Percentiles rank a stretch among this genome's conserved stretches.
Evolutionary conservation across 163 green algal genomes (phyloP).

Genomic region (Chlamydomonas reinhardtii): DNA sequence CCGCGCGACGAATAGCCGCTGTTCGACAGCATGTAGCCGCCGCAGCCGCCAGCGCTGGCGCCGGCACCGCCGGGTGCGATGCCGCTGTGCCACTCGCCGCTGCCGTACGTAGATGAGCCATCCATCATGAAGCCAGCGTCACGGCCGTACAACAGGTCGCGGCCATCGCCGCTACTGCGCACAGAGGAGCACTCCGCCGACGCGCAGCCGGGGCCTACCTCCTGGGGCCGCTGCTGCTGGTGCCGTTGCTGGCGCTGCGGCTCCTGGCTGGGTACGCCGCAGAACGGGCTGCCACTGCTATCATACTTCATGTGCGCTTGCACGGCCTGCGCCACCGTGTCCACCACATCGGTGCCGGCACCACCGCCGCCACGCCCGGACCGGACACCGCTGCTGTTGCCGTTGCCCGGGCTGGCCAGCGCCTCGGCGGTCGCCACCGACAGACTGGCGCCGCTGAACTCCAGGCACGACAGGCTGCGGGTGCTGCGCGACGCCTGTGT

Average conservation of each 20-base stretch:
- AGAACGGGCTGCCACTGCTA: no score
- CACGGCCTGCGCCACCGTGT: no score
- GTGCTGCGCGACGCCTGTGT: not conserved
- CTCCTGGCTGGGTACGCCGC: no score
- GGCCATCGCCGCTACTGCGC: no score
- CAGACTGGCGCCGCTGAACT: slow-evolving; percentile 15
- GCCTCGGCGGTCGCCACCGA: not conserved
- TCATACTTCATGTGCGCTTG: no score
- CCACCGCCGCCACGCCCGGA: not conserved
- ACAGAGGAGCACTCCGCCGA: no score
- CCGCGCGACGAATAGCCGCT: not conserved
- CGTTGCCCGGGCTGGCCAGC: not conserved
- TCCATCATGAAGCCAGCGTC: no score
- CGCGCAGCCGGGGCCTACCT: no score
- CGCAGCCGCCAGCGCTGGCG: not conserved
- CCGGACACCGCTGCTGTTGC: not conserved
- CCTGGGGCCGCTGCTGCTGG: no score
- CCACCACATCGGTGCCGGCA: not conserved
- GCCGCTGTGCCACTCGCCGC: not conserved
- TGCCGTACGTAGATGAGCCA: not conserved
- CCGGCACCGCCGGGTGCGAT: not conserved
- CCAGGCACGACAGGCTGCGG: slow-evolving; percentile 44
- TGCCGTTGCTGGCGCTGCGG: no score
- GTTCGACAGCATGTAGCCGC: not conserved
- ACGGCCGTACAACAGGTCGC: no score